phyloP scores from a whole-genome alignment of 176 grass and related monocot genomes.

The Triticum timopheevii region DNA sequence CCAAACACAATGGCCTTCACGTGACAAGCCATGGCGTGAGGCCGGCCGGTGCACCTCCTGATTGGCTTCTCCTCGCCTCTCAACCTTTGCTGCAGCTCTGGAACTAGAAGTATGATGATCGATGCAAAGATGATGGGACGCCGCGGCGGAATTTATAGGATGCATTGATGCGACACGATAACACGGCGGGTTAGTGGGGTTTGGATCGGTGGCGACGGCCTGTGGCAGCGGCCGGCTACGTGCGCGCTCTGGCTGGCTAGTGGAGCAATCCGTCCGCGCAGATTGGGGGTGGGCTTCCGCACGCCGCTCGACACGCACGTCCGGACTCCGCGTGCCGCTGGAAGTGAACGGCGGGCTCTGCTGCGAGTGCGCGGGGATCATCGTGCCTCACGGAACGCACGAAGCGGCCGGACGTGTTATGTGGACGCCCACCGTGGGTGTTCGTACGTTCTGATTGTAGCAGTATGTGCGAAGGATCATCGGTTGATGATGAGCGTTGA shows the following conservation, averaged over 20 bases:
- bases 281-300: background rate
- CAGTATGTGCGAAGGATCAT: background rate
- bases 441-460: background rate
- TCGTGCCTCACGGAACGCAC: background rate
- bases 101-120: background rate
- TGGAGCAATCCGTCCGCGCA: conserved; percentile 32
- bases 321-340: background rate
- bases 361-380: background rate
- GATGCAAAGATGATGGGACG: background rate
- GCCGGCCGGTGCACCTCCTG: background rate
- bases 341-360: too few species aligned
- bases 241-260: background rate
- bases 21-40: conserved; percentile 29
- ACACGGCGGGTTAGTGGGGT: conserved; percentile 3
- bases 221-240: conserved; percentile 20
- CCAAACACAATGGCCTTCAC: conserved; percentile 34
- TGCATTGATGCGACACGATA: background rate
- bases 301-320: conserved; percentile 27
- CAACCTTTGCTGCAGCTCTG: background rate
- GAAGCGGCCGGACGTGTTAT: background rate
- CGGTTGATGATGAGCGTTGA: background rate
- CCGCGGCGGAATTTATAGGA: conserved; percentile 38
- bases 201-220: conserved; percentile 27
- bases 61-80: background rate
- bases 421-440: background rate